phyloP scores from a whole-genome alignment of 179 eudicot genomes.

The Spinacia oleracea region DNA sequence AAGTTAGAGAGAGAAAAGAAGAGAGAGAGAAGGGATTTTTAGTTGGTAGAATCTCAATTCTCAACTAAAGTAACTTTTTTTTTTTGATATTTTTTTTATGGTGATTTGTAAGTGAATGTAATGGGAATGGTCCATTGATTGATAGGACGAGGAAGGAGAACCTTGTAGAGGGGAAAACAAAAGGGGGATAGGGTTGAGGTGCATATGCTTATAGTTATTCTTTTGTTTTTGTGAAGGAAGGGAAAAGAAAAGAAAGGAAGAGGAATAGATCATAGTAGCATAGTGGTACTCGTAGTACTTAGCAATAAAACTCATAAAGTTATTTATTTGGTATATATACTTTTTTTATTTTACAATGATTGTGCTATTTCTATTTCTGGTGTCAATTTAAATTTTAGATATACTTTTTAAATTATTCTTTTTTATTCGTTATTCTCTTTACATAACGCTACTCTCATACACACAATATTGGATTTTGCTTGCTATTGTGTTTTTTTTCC shows the following conservation, averaged over 20 bases:
- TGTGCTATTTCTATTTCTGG: not conserved
- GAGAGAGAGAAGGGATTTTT: slow-evolving; percentile 11
- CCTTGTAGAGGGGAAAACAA: slow-evolving; percentile 25
- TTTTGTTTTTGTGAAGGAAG: slow-evolving; percentile 14
- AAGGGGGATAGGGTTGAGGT: slow-evolving; percentile 15
- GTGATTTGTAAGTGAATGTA: slow-evolving; percentile 5
- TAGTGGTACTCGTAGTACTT: not conserved
- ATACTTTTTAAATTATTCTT: not conserved
- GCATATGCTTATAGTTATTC: slow-evolving; percentile 28
- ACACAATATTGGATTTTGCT: too few species aligned
- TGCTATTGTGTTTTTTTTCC: too few species aligned
- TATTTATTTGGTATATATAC: slow-evolving; percentile 8
- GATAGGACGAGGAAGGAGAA: slow-evolving; percentile 8
- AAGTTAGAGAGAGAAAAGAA: slow-evolving; percentile 9
- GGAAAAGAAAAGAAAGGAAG: slow-evolving; percentile 3
- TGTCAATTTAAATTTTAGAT: not conserved
- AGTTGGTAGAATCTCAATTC: slow-evolving; percentile 37
- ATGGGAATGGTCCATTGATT: slow-evolving; percentile 22
- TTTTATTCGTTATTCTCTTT: not conserved
- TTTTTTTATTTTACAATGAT: not conserved
- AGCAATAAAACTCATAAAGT: slow-evolving; percentile 28
- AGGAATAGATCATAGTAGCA: slow-evolving; percentile 18
- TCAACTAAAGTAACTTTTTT: slow-evolving; percentile 23
- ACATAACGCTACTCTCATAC: too few species aligned
- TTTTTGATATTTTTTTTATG: not conserved